phyloP scores from a whole-genome alignment of 768 basidiomycete genomes.

The Boletus vermiculosoides region DNA sequence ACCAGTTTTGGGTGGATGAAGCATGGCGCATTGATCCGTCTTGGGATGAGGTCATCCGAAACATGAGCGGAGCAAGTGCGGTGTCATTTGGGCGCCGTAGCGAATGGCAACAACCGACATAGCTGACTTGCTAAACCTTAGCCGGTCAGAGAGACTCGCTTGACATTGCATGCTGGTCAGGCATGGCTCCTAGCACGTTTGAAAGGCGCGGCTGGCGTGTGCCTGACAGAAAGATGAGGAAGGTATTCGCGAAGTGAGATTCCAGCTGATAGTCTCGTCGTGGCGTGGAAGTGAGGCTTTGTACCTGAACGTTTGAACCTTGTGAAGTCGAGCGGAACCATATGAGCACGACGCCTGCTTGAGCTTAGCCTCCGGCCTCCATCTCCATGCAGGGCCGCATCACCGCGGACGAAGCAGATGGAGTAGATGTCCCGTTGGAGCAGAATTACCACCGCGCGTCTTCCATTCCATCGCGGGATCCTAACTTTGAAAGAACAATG shows the following conservation, averaged over 20 bases:
- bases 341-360: not conserved
- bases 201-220: not conserved
- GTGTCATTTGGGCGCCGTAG: not conserved
- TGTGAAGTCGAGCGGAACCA: not conserved
- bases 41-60: slow-evolving; percentile 9
- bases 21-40: slow-evolving; percentile 2
- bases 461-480: slow-evolving; percentile 20
- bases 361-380: not conserved
- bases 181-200: not conserved
- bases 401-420: slow-evolving; percentile 21
- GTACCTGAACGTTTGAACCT: slow-evolving; percentile 2
- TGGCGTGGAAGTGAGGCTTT: not conserved
- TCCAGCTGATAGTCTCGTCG: not conserved
- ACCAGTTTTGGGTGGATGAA: not conserved
- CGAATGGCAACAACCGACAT: not conserved
- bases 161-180: not conserved
- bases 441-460: slow-evolving; percentile 2
- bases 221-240: not conserved
- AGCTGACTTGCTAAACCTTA: no score
- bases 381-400: not conserved
- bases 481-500: slow-evolving; percentile 13
- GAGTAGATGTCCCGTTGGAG: not conserved
- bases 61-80: slow-evolving; percentile 11
- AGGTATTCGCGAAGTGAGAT: not conserved
- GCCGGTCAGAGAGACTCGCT: not conserved